Percentiles rank a stretch among this genome's conserved stretches.
phyloP scores from a whole-genome alignment of 768 basidiomycete genomes.

The Leucosporidium scottii region DNA sequence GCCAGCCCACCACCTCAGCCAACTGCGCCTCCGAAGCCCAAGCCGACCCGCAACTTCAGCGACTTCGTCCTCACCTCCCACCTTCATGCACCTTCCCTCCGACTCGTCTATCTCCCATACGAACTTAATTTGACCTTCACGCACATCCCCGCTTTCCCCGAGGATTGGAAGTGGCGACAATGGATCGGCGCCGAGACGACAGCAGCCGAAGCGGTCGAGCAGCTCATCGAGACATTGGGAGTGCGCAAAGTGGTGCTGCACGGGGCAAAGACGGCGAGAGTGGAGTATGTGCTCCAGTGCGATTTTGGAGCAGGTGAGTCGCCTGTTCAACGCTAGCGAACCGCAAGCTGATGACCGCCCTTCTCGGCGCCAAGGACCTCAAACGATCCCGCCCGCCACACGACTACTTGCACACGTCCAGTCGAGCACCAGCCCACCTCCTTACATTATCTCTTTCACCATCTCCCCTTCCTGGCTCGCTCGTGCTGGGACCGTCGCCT shows the following conservation, averaged over 20 bases:
- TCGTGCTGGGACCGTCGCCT: constrained; percentile 20
- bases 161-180: constrained; percentile 59
- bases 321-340: neutral
- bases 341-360: neutral
- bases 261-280: constrained; percentile 57
- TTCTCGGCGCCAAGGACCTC: neutral
- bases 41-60: constrained; percentile 50
- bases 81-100: constrained; percentile 58
- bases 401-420: constrained; percentile 8
- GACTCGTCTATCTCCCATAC: constrained; percentile 65
- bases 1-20: constrained; percentile 42
- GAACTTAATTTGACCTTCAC: constrained; percentile 51
- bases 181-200: constrained; percentile 58
- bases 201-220: constrained; percentile 53
- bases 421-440: neutral
- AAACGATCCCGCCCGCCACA: neutral
- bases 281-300: constrained; percentile 53
- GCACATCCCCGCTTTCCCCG: constrained; percentile 70
- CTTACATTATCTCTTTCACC: constrained; percentile 11
- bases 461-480: constrained; percentile 25
- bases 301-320: neutral
- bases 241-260: constrained; percentile 56
- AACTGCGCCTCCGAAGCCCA: constrained; percentile 40
- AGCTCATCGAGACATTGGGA: constrained; percentile 59
- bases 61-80: constrained; percentile 63